These are phyloP conservation scores for Pueraria montana DNA, from an alignment of 306 rosid genomes.

Conservation along the genomic window DNA sequence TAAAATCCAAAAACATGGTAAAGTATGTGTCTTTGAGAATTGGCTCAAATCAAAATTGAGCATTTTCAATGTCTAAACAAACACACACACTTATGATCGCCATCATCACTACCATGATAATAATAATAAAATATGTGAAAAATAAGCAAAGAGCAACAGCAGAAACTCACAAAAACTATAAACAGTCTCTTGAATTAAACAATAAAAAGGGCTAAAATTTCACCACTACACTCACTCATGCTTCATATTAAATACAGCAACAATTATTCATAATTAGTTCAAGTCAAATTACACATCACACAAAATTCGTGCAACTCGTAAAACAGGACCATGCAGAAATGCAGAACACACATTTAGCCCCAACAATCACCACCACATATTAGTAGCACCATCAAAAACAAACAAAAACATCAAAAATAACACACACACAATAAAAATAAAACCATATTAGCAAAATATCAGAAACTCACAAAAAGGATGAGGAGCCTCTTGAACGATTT, in stretches of 20 bases:
- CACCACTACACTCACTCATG: neutral
- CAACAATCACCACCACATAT: neutral
- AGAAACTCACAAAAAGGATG: conserved; percentile 75
- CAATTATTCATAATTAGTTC: neutral
- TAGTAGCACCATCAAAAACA: neutral
- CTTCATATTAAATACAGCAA: neutral
- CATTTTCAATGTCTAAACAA: neutral
- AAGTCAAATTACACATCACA: neutral
- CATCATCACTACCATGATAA: neutral
- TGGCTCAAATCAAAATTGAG: neutral
- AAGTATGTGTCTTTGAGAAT: neutral
- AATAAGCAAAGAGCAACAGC: neutral
- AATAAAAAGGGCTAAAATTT: neutral
- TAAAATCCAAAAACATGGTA: neutral
- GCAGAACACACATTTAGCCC: neutral
- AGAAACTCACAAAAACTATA: neutral
- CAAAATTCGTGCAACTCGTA: neutral
- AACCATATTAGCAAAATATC: neutral
- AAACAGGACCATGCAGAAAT: neutral
- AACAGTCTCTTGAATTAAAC: neutral
- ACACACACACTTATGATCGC: too few species aligned
- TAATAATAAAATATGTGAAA: neutral
- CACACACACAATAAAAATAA: neutral
- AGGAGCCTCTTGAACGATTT: conserved; percentile 70
- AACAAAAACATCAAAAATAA: neutral